Percentiles rank a stretch among this genome's conserved stretches.
Conservation (phyloP, 2,329 filamentous ascomycete species). For the Curvularia sp. region DNA sequence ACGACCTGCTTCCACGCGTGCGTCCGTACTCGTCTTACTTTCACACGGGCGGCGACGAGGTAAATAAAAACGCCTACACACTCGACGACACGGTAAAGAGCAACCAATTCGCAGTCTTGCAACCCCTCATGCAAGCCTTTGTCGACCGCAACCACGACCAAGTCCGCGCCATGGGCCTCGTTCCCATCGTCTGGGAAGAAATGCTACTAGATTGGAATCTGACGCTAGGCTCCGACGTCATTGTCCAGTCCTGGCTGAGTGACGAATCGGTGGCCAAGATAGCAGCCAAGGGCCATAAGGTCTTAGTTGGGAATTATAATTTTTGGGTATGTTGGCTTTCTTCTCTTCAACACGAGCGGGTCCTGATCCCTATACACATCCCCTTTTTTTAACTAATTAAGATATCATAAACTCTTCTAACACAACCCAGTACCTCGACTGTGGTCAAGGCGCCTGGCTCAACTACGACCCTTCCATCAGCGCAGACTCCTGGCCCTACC, state of each 20-base stretch:
- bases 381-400: no score
- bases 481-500: constrained; percentile 69
- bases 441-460: constrained; percentile 80
- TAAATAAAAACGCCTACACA: constrained; percentile 76
- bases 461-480: constrained; percentile 67
- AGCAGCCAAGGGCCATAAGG: constrained; percentile 70
- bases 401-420: background rate
- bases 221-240: constrained; percentile 71
- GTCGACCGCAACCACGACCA: constrained; percentile 72
- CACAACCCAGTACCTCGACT: constrained; percentile 74
- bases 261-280: constrained; percentile 66
- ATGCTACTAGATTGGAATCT: constrained; percentile 81
- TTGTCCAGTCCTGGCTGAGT: constrained; percentile 81
- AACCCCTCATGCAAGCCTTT: constrained; percentile 79
- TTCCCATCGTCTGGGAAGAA: constrained; percentile 87
- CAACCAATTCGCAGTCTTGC: constrained; percentile 68
- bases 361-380: no score
- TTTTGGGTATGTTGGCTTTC: constrained; percentile 65
- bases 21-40: constrained; percentile 74
- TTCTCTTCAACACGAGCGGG: no score
- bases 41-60: constrained; percentile 87
- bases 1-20: constrained; percentile 72
- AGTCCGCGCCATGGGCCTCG: constrained; percentile 68
- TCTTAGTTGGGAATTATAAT: constrained; percentile 77
- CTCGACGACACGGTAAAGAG: constrained; percentile 74